These are phyloP conservation scores for Boletus rufocinnamomeus DNA, from an alignment of 768 basidiomycete genomes.

Conservation along the genomic window DNA sequence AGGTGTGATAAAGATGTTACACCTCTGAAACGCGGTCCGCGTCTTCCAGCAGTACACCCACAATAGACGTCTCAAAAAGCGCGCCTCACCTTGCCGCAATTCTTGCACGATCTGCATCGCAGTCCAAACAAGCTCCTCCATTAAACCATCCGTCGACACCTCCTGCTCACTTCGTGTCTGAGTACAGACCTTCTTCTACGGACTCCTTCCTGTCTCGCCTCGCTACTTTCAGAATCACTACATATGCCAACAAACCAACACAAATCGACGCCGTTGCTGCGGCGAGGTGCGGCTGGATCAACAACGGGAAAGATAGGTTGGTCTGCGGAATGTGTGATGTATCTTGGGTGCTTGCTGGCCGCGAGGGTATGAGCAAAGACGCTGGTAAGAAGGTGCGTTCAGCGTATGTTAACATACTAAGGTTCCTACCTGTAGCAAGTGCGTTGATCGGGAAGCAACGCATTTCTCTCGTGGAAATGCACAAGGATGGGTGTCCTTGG, in stretches of 20 bases:
- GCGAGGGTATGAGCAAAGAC: conserved; percentile 72
- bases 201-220: conserved; percentile 73
- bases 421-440: conserved; percentile 47
- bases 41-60: conserved; percentile 7
- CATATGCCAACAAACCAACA: conserved; percentile 77
- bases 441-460: conserved; percentile 75
- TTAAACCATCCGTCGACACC: conserved; percentile 41
- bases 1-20: not conserved
- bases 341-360: conserved; percentile 73
- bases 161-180: conserved; percentile 41
- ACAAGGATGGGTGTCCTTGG: conserved; percentile 87
- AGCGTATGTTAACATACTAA: conserved; percentile 16
- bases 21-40: conserved; percentile 5
- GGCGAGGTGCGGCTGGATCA: conserved; percentile 80
- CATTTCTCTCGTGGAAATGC: conserved; percentile 60
- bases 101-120: conserved; percentile 62
- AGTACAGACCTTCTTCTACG: conserved; percentile 79
- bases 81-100: conserved; percentile 75
- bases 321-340: conserved; percentile 70
- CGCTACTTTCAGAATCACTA: conserved; percentile 74
- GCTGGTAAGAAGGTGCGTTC: conserved; percentile 62
- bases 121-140: conserved; percentile 49
- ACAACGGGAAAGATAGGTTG: conserved; percentile 79
- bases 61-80: conserved; percentile 47
- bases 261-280: conserved; percentile 79